Evolutionary conservation across 306 rosid species (phyloP), one percentile per base, ranked within the genome.

Genomic region (Medicago arabica): DNA sequence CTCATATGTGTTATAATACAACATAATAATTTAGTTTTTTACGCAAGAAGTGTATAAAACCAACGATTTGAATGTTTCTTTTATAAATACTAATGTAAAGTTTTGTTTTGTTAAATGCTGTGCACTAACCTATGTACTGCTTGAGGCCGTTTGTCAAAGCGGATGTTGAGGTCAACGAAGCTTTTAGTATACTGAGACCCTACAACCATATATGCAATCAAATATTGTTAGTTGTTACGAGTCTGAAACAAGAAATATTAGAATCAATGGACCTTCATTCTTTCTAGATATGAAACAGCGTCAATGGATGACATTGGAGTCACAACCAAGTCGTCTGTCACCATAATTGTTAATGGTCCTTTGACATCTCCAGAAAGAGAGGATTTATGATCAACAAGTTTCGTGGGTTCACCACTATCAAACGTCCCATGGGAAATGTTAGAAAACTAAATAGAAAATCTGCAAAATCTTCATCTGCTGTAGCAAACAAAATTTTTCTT

Each of bases 131-230:
- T 12, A 44, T 1, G 50, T 11, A 12, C 5, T 3, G 50, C 3
- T 44, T 49, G 18, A 53, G 77, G 41, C 67, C 77, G 23, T 15
- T 58, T 0, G 77, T 72, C 2, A 72, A 15, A 21, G 58, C 46
- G 6, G 69, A 55, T 0, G 68, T 41, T 10, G 81, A 11, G 25
- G 10, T 16, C 69, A 67, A 16, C 8, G 46, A 77, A 17, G 75
- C 81, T 67, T 68, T 67, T 13, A 79, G n/a, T 21, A 79, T 36
- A 15, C 41, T 63, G 5, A 79, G 67, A 53, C 74, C 73, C 83
- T 79, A 62, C 67, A 46, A 15, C 5, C 10, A 40, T 40, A 8
- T 46, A 46, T 12, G 51, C 1, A 12, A 13, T 1, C 51, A 46
- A 46, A 10, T 9, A 9, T 41, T 9, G 51, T 2, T 2, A 23